phyloP scores from a whole-genome alignment of 768 basidiomycete genomes.

The Pleurotus eryngii region DNA sequence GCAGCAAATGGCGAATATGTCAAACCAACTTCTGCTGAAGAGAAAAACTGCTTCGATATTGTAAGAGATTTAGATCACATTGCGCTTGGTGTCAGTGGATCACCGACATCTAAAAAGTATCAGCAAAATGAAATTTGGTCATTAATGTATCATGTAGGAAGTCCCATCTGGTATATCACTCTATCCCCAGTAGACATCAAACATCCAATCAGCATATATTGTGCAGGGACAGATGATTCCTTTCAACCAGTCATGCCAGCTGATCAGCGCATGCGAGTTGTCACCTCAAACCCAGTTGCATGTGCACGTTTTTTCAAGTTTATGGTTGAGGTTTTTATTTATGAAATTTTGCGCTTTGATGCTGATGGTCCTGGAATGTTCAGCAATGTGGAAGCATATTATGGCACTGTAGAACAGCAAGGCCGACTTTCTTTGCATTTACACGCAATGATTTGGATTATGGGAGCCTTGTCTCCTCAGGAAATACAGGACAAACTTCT shows the following conservation, averaged over 20 bases:
- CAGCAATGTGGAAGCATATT: constrained; percentile 27
- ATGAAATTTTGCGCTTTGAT: constrained; percentile 22
- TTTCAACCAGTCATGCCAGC: constrained; percentile 16
- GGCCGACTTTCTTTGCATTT: constrained; percentile 32
- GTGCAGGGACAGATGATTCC: constrained; percentile 20
- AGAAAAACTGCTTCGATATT: constrained; percentile 18
- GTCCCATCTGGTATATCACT: not conserved
- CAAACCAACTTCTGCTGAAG: constrained; percentile 12
- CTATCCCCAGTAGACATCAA: not conserved
- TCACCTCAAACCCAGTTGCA: constrained; percentile 22
- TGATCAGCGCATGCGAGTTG: constrained; percentile 6
- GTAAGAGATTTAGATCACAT: constrained; percentile 17
- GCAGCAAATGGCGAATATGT: constrained; percentile 6
- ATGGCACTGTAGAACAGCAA: constrained; percentile 39
- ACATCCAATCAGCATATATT: constrained; percentile 24
- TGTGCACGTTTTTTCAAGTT: constrained; percentile 28
- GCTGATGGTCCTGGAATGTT: constrained; percentile 20
- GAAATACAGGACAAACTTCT: constrained; percentile 23
- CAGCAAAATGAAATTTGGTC: not conserved
- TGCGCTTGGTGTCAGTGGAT: constrained; percentile 16
- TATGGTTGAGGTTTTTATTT: constrained; percentile 25
- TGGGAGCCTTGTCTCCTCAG: constrained; percentile 21
- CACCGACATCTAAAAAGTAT: constrained; percentile 19
- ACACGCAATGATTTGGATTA: constrained; percentile 33
- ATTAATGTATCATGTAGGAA: not conserved